These are phyloP conservation scores for Jasminum sambac DNA, from an alignment of 257 asterid genomes.

Conservation along the genomic window DNA sequence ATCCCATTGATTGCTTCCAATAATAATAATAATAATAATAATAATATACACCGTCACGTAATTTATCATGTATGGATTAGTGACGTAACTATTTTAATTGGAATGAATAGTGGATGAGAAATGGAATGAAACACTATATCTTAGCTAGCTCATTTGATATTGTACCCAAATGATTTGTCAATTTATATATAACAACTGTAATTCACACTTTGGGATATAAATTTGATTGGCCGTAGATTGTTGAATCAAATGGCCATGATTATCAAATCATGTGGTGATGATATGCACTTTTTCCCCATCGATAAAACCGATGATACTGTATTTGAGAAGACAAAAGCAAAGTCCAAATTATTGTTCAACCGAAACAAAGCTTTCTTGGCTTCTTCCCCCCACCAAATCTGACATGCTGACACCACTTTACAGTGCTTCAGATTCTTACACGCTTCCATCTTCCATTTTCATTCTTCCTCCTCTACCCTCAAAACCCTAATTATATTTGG, in stretches of 20 bases:
- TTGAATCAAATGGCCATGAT: constrained; percentile 34
- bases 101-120: too few species aligned
- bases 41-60: too few species aligned
- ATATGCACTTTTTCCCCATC: constrained; percentile 40
- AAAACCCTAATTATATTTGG: constrained; percentile 29
- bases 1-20: too few species aligned
- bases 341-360: constrained; percentile 36
- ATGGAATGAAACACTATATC: too few species aligned
- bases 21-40: too few species aligned
- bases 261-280: constrained; percentile 51
- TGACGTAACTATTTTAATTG: too few species aligned
- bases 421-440: background rate
- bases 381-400: constrained; percentile 35
- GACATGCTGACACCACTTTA: constrained; percentile 21
- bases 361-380: constrained; percentile 24
- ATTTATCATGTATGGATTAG: too few species aligned
- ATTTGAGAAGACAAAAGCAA: constrained; percentile 57
- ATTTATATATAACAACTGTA: background rate
- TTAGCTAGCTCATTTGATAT: too few species aligned
- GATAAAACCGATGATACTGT: constrained; percentile 35
- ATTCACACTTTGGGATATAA: background rate
- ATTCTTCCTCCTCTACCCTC: background rate
- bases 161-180: background rate
- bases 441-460: background rate
- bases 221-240: background rate